Base-by-base conservation (phyloP, 805 yeast species). In the Lipomyces kockii region DNA sequence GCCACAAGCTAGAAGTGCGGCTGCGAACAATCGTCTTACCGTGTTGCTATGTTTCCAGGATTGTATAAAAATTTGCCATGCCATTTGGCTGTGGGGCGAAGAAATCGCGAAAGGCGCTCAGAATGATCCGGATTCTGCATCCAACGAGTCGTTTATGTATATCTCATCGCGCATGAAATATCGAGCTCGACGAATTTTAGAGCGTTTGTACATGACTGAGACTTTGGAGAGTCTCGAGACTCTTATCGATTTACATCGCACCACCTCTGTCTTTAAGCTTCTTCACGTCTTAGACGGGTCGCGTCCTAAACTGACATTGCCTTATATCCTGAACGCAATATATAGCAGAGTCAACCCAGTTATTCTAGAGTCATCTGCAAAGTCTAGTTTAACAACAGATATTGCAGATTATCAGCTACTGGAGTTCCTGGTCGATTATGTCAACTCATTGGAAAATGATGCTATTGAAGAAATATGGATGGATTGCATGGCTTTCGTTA, bases 261-360 rank as follows among this genome's bases (percentile, higher is more conserved):
- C 72, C 32, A 71, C 76, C 7, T 73, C 84, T 5, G 80, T 86
- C 12, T 83, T 87, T 72, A 89, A 88, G 71, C 74, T 91, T 1
- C 77, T 91, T n/a, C 92, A 90, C 76, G 88, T 90, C 1, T 79
- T 93, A 60, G 97, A 93, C 78, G 94, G 95, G 0, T 89, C 97
- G 7, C 85, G 90, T 70, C 90, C 97, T 0, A 90, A 87, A 65
- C 73, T 85, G 4, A 89, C 96, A 0, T 79, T 92, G 14, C 93
- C 96, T 0, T 83, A 85, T 72, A 79, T 92, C 3, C 81, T 91
- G 71, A 82, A 85, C 65, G 81, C 90, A 0, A 81, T 89, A 39
- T 75, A 78, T 27, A 79, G 86, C 9, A 79, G 89, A 66, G 80
- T 85, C 9, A 81, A 80, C 67, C 77, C 77, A 1, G 60, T 75